Conservation (phyloP, 441 rosid genomes). For the Theobroma grandiflorum region DNA sequence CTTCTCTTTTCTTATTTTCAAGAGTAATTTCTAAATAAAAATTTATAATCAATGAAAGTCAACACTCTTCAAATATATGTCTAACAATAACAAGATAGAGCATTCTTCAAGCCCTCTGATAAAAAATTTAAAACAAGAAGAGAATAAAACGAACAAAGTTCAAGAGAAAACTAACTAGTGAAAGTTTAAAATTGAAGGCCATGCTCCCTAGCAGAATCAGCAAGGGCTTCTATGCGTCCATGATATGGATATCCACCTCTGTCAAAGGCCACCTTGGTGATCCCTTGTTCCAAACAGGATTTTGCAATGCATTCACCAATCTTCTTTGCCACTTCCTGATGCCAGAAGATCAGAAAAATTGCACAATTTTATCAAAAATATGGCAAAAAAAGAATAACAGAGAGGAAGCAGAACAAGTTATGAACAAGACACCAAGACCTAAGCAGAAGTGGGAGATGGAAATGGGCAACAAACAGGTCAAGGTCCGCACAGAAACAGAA, state of each 20-base stretch:
- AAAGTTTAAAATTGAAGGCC: constrained; percentile 76
- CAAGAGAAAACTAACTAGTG: constrained; percentile 26
- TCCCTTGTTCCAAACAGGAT: constrained; percentile 88
- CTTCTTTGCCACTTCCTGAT: constrained; percentile 87
- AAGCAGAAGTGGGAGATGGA: not conserved
- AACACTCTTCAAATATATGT: constrained; percentile 5
- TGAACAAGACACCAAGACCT: not conserved
- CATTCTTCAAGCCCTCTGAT: not conserved
- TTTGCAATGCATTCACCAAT: constrained; percentile 88
- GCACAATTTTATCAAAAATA: constrained; percentile 6
- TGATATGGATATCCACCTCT: constrained; percentile 95
- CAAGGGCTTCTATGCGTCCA: constrained; percentile 79
- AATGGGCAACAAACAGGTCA: not conserved
- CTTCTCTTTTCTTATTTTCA: too few relatives aligned
- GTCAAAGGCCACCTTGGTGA: constrained; percentile 86
- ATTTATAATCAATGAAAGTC: too few relatives aligned
- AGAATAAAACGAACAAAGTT: not conserved
- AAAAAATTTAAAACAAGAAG: not conserved
- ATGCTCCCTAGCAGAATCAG: constrained; percentile 81
- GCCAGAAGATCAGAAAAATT: constrained; percentile 32
- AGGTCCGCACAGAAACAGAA: constrained; percentile 5
- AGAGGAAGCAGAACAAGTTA: not conserved
- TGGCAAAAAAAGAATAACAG: not conserved
- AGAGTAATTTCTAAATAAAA: too few relatives aligned
- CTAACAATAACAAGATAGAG: not conserved